Conservation (phyloP, 257 asterid genomes). For the Jaltomata sinuosa region DNA sequence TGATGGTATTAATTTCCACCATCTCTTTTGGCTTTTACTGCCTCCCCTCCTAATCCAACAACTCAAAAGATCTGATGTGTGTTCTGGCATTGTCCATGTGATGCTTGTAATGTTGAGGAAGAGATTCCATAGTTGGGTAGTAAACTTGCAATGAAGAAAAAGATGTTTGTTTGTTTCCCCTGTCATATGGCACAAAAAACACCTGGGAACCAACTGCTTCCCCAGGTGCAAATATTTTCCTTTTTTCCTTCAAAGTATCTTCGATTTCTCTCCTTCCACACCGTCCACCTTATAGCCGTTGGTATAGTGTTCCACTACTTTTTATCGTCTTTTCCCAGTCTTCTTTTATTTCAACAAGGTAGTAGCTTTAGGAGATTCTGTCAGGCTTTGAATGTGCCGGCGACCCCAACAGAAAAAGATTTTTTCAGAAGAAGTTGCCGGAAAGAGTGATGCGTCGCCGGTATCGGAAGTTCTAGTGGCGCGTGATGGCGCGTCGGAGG, state of each 20-base stretch:
- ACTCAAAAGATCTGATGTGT: no score
- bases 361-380: background rate
- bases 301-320: background rate
- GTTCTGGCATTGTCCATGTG: no score
- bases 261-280: background rate
- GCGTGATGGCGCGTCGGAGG: background rate
- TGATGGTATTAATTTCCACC: no score
- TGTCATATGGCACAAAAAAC: no score
- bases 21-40: no score
- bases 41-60: no score
- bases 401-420: background rate
- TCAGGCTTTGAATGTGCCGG: background rate
- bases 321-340: background rate
- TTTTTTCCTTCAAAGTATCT: background rate
- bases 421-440: background rate
- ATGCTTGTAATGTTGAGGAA: no score
- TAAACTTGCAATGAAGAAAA: no score
- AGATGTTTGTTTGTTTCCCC: no score
- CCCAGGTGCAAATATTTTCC: background rate
- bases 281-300: background rate
- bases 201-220: no score
- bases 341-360: background rate
- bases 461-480: background rate
- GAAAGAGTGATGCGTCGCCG: background rate
- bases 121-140: no score